Percentiles rank a stretch among this genome's conserved stretches.
Conservation (phyloP, 257 asterid genomes). For the Mentha longifolia region DNA sequence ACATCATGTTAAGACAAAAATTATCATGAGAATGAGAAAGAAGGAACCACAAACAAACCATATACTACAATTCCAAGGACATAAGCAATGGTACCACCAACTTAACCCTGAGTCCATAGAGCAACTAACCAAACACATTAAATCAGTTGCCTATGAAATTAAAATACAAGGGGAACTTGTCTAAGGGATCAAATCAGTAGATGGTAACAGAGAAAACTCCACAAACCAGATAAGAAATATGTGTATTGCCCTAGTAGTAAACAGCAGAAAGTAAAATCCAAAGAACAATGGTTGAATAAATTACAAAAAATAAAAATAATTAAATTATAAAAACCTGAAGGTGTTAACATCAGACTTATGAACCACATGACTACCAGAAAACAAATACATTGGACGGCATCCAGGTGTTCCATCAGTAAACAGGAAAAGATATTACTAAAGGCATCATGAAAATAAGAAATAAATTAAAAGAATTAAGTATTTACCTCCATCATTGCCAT, state of each 20-base stretch:
- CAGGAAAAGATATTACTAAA: background rate
- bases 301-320: background rate
- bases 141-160: no score
- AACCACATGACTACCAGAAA: background rate
- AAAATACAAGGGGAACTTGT: no score
- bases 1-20: no score
- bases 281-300: background rate
- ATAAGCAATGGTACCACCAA: no score
- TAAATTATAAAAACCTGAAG: background rate
- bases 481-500: constrained; percentile 99
- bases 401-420: background rate
- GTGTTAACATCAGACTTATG: background rate
- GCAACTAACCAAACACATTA: no score
- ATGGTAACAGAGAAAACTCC: background rate
- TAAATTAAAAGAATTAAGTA: constrained; percentile 13
- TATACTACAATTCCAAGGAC: no score
- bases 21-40: no score
- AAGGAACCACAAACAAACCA: no score
- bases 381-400: constrained; percentile 11
- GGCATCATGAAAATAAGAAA: background rate
- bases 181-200: background rate
- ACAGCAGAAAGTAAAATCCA: constrained; percentile 3
- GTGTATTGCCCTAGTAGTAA: background rate
- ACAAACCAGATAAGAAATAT: background rate
- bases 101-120: no score